Percentiles rank a stretch among this genome's conserved stretches.
phyloP scores from a whole-genome alignment of 768 basidiomycete genomes.

The Leccinellum albellum region DNA sequence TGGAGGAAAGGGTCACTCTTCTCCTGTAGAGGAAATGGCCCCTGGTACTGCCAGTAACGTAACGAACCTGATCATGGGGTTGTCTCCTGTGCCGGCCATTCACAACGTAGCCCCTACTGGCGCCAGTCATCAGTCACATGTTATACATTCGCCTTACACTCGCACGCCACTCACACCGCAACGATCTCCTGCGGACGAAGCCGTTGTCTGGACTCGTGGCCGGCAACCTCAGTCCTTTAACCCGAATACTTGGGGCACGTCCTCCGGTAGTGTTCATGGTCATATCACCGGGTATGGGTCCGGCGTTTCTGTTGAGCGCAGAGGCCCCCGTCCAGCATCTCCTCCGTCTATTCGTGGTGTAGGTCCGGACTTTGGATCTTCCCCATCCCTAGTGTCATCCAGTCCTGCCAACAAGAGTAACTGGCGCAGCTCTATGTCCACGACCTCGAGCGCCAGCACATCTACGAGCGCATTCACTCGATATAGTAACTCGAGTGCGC shows the following conservation, averaged over 20 bases:
- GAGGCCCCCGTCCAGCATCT: conserved; percentile 46
- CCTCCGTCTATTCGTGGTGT: conserved; percentile 59
- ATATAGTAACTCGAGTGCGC: conserved; percentile 65
- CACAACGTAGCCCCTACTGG: conserved; percentile 1
- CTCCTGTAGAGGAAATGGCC: conserved; percentile 32
- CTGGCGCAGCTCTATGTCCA: conserved; percentile 76
- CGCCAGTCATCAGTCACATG: conserved; percentile 11
- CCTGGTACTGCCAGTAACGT: conserved; percentile 78
- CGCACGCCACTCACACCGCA: conserved; percentile 31
- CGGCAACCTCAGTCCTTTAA: conserved; percentile 34
- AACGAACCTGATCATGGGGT: conserved; percentile 66
- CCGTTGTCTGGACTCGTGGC: conserved; percentile 48
- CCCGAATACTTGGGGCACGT: conserved; percentile 18
- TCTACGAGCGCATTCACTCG: conserved; percentile 72
- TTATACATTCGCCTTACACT: conserved; percentile 21
- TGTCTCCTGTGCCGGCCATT: conserved; percentile 19
- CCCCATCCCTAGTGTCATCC: conserved; percentile 55
- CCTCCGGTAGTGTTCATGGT: conserved; percentile 12
- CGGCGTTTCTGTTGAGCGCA: conserved; percentile 27
- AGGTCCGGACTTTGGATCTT: conserved; percentile 45
- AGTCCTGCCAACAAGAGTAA: conserved; percentile 41
- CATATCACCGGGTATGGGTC: conserved; percentile 11
- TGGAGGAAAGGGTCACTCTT: conserved; percentile 63
- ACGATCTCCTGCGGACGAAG: conserved; percentile 38
- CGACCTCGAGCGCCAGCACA: conserved; percentile 64